Evolutionary conservation across 345 rosid genomes (phyloP), one percentile per base, ranked within the genome.

Genomic region (Theobroma cacao): DNA sequence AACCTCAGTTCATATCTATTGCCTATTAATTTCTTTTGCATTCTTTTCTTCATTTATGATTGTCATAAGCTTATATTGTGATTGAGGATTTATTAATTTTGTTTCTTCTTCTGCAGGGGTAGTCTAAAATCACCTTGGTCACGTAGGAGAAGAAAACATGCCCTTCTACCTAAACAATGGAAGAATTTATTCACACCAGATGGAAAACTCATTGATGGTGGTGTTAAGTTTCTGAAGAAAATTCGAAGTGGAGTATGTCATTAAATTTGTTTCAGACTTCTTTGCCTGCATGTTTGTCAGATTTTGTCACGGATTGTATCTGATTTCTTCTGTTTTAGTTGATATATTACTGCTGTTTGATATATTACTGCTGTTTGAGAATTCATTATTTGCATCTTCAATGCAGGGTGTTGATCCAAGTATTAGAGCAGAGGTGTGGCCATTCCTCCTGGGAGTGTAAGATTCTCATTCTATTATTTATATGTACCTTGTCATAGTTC

Each of bases 401-500:
- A 60, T 85, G 75, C 85, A 95, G 99, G 97, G 99, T 77, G 88
- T 92, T 75, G 93, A 93, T 87, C 94, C 97, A 75, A 90, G 92
- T 86, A 89, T 95, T 48, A 92, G 98, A 86, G 89, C 92, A 47
- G 91, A 91, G 80, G 99, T 95, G 79, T 95, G 99, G 99, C 98
- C 96, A 14, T 95, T 95, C 82, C 96, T 95, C 71, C 97, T 93
- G 78, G 99, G 96, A 87, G 84, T 93, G 99, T 95, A 91, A 91
- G 96, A 78, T 76, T 66, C 53, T 31, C 26, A n/a, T 77, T 22
- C 22, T 64, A 20, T 47, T 53, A 41, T 38, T 30, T 43, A 38
- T 31, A 10, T 68, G 55, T 41, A 52, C 59, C 22, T 28, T 45
- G 22, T 18, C 3, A 28, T 77, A 6, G 2, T 41, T 56, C 74